These are phyloP conservation scores for Phytomonas francai DNA, from an alignment of 208 protist species.

Conservation along the genomic window DNA sequence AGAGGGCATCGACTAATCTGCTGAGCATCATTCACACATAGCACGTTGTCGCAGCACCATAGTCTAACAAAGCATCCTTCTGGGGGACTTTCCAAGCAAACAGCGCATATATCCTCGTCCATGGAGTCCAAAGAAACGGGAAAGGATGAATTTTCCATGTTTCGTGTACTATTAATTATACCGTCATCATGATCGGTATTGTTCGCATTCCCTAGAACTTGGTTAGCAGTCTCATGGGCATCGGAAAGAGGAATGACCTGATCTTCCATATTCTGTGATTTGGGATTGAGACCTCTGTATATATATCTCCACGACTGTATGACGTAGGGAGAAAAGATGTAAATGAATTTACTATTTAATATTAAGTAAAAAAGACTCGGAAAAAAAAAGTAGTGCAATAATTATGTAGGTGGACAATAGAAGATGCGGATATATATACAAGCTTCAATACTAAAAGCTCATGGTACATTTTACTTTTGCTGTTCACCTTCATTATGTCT, in stretches of 20 bases:
- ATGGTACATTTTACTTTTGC: not conserved
- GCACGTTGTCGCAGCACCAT: slow-evolving; percentile 78
- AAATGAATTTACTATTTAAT: not conserved
- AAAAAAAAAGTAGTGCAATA: not conserved
- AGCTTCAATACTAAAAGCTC: not conserved
- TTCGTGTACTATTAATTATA: slow-evolving; percentile 1
- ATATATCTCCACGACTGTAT: too few relatives aligned
- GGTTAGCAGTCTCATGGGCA: not conserved
- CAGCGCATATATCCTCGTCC: slow-evolving; percentile 75
- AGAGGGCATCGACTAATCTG: slow-evolving; percentile 75
- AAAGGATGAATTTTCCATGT: not conserved
- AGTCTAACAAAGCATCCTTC: slow-evolving; percentile 54
- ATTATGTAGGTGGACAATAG: not conserved
- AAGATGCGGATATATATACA: not conserved
- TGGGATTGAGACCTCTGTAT: too few relatives aligned
- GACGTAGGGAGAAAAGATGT: not conserved
- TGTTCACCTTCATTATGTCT: not conserved
- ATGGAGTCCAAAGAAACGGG: not conserved
- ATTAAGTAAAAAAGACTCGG: not conserved
- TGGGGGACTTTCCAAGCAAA: slow-evolving; percentile 64
- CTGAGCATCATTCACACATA: slow-evolving; percentile 75
- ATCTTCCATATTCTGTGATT: not conserved
- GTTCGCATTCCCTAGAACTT: slow-evolving; percentile 3
- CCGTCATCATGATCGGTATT: not conserved
- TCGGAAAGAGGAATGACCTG: not conserved